Base-by-base conservation (phyloP, 208 protist species). In the Acanthamoeba lenticulata region DNA sequence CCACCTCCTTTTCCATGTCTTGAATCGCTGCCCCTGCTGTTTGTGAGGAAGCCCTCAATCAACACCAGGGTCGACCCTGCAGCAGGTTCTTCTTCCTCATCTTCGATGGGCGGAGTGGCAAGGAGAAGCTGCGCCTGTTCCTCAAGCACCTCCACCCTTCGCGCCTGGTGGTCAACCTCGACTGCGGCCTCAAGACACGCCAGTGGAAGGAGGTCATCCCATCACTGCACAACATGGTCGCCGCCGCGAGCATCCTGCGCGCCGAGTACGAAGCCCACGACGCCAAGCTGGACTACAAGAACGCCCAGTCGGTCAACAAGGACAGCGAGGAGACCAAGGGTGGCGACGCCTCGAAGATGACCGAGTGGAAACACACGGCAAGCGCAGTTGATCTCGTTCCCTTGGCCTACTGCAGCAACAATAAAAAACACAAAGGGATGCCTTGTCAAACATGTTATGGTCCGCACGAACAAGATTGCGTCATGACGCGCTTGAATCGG, bases 101-200 rank as follows among this genome's bases (percentile, higher is more conserved):
- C 57, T 21, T 5, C 19, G 24, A 3, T 0, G 27, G 57, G 21
- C 2, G n/a, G 13, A 13, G 52, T 0, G 0, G 19, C 52, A 24
- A 0, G 19, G 52, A 96, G 32, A 94, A 97, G 72, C 94, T 98
- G 45, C 93, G 96, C 60, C 96, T 96, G 92, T 97, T 96, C 15
- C 65, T 97, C 34, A 90, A 96, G 92, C 60, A 79, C 21, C 72
- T 97, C 49, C 94, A 94, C 38, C 86, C 95, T 4, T 57, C 94
- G 17, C 96, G 96, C 40, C 86, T 98, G 19, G 98, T 97, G 97
- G 96, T 98, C 27, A 98, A 98, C 93, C 98, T 97, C 79, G 98
- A 98, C 95, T 98, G 98, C 95, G 98, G 98, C 72, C 94, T 98
- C 17, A 98, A 98, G 94, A 98, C 98, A 29, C 95, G 97, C 57